A percentile compares a stretch with the other conserved stretches of the same genome.
These are phyloP conservation scores for Myochromella boudieri DNA, from an alignment of 768 basidiomycete species.

Conservation along the genomic window DNA sequence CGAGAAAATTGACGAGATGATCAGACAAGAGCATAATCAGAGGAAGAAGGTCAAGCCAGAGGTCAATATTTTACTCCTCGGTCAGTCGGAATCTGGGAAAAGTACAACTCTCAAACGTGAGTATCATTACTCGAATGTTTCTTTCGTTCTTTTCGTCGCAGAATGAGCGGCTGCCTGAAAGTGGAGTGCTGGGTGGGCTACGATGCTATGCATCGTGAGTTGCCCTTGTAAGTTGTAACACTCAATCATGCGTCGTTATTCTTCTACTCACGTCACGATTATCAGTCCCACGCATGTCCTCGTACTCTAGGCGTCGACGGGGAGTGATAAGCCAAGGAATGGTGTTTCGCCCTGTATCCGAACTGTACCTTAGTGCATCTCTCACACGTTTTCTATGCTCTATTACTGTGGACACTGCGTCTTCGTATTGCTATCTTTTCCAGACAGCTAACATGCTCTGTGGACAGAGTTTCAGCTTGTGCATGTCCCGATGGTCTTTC, in stretches of 20 bases:
- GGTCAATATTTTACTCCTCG: slow-evolving; percentile 77
- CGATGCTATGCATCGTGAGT: background rate
- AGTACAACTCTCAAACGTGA: slow-evolving; percentile 87
- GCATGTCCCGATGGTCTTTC: slow-evolving; percentile 75
- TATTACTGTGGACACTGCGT: background rate
- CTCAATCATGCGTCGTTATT: slow-evolving; percentile 8
- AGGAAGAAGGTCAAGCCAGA: slow-evolving; percentile 58
- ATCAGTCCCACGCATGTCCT: slow-evolving; percentile 15
- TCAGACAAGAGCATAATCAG: slow-evolving; percentile 64
- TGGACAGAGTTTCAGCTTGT: slow-evolving; percentile 78
- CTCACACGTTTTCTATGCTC: background rate
- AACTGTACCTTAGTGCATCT: background rate
- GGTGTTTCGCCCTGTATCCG: background rate
- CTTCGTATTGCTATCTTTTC: background rate
- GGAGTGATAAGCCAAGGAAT: background rate
- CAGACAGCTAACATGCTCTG: slow-evolving; percentile 9
- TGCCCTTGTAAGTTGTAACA: slow-evolving; percentile 13
- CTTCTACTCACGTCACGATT: slow-evolving; percentile 13
- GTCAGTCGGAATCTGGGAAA: slow-evolving; percentile 90
- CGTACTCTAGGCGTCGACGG: background rate
- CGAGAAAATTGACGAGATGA: slow-evolving; percentile 78
- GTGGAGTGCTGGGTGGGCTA: background rate
- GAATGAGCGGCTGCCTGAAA: slow-evolving; percentile 5
- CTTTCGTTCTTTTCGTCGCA: slow-evolving; percentile 6
- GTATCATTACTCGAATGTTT: slow-evolving; percentile 30